Evolutionary conservation across 352 stramenopile genomes (phyloP).

Genomic region (Phytophthora niederhauseri): DNA sequence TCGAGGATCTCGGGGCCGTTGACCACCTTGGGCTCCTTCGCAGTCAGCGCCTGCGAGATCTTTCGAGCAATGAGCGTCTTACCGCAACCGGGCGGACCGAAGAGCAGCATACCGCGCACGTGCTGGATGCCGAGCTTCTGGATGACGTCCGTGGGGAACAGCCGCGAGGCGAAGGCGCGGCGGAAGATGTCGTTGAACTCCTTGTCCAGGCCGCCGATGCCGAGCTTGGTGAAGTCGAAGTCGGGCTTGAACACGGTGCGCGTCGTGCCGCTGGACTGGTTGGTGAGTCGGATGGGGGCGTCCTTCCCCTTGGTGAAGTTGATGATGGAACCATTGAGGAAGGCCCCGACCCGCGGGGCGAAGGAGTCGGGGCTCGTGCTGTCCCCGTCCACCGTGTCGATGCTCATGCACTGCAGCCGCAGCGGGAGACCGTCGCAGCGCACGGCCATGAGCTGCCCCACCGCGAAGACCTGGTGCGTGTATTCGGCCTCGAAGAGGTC

Average conservation of each 20-base stretch:
- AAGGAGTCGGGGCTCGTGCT: conserved; percentile 19
- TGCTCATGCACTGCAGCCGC: conserved; percentile 59
- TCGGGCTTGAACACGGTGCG: conserved; percentile 94
- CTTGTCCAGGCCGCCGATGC: conserved; percentile 98
- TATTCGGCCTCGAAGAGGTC: conserved; percentile 73
- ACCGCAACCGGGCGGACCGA: conserved; percentile 88
- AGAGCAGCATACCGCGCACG: conserved; percentile 94
- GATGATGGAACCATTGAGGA: conserved; percentile 71
- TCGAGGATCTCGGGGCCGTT: conserved; percentile 99
- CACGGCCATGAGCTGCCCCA: conserved; percentile 77
- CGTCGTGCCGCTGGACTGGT: conserved; percentile 78
- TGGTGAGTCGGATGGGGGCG: conserved; percentile 74
- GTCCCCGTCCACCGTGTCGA: conserved; percentile 61
- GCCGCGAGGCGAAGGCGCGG: conserved; percentile 97
- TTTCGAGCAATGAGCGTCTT: conserved; percentile 99
- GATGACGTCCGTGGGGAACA: conserved; percentile 97
- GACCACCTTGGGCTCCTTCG: conserved; percentile 97
- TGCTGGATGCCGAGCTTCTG: conserved; percentile 99
- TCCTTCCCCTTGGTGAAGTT: conserved; percentile 84
- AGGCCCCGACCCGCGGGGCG: conserved; percentile 50
- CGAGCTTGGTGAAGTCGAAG: conserved; percentile 99
- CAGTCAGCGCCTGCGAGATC: conserved; percentile 97
- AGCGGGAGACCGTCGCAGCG: conserved; percentile 68
- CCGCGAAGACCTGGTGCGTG: conserved; percentile 72
- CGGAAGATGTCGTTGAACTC: conserved; percentile 99